Evolutionary conservation across 169 alveolate species (phyloP), one percentile per base, ranked within the genome.

Genomic region (Toxoplasma gondii): DNA sequence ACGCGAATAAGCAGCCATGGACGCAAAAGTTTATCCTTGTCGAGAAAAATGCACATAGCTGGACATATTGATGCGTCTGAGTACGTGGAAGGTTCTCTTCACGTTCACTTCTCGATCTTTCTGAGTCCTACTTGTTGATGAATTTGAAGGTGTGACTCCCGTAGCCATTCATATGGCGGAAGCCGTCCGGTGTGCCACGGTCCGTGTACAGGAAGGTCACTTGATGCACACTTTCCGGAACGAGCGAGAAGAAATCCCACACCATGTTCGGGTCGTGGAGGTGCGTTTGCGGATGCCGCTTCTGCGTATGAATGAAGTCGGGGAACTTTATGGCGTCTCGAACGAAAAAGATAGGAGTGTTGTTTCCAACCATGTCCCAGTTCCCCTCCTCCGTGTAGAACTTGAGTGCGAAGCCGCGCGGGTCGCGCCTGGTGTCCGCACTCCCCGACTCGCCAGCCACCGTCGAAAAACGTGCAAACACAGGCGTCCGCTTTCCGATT

Each of bases 301-400:
- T 97, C 90, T 96, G 94, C 49, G 97, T 87, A 95, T 97, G 98
- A 80, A 97, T 95, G 94, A 97, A 97, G 88, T 97, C 98, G 44
- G 98, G 98, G 96, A 97, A 97, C 88, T 97, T 97, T 49, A 94
- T 90, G 69, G 98, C 96, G 94, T 97, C 98, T 81, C 97, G 95
- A 45, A 97, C 95, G 95, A 96, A 97, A 94, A 97, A 97, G 78
- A 97, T 97, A 43, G 98, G 98, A n/a, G 98, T 95, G 91, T 97
- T 97, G 94, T 96, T 97, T 69, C 98, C 98, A 16, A 96, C 97
- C 96, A 97, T 78, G 92, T 97, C 98, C 94, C 96, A 97, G 92
- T 97, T 97, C 69, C 98, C 98, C 91, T 97, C 98, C 87, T 96
- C 98, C 43, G 98, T 97, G 96, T 97, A 97, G 94, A 97, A 96